A percentile compares a stretch with the other conserved stretches of the same genome.
Evolutionary conservation across 768 basidiomycete species (phyloP).

Genomic region (Leccinum pellstonianum): DNA sequence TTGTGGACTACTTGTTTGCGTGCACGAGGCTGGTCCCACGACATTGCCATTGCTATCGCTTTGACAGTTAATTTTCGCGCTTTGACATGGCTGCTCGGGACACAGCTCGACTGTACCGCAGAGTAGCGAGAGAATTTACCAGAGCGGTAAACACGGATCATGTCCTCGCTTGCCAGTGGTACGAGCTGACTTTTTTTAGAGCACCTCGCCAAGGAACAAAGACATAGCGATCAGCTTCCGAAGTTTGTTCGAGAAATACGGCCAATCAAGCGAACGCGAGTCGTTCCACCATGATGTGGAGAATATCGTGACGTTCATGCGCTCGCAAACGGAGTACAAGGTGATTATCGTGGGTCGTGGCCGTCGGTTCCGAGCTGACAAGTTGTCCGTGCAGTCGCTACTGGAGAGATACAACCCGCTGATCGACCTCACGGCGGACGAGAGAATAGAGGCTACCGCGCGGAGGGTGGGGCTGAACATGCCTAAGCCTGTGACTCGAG

Average conservation of each 20-base stretch:
- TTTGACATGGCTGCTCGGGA: slow-evolving; percentile 27
- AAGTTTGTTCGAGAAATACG: slow-evolving; percentile 44
- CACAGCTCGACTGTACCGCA: slow-evolving; percentile 27
- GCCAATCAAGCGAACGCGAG: slow-evolving; percentile 20
- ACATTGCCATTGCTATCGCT: slow-evolving; percentile 13
- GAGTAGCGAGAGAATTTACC: slow-evolving; percentile 30
- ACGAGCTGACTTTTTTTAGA: slow-evolving; percentile 29
- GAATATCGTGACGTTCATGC: slow-evolving; percentile 64
- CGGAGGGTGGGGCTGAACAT: slow-evolving; percentile 85
- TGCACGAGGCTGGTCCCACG: slow-evolving; percentile 14
- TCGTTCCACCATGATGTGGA: slow-evolving; percentile 49
- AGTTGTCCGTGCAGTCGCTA: slow-evolving; percentile 48
- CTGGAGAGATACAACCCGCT: slow-evolving; percentile 88
- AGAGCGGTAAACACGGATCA: slow-evolving; percentile 22
- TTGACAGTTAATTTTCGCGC: slow-evolving; percentile 17
- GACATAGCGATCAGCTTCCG: slow-evolving; percentile 54
- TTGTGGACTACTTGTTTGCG: background rate
- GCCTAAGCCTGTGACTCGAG: slow-evolving; percentile 66
- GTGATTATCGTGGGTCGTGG: slow-evolving; percentile 43
- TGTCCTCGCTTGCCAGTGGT: background rate
- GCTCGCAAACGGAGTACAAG: slow-evolving; percentile 74
- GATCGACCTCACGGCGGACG: slow-evolving; percentile 73
- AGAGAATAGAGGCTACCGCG: slow-evolving; percentile 82
- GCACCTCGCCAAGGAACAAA: slow-evolving; percentile 38
- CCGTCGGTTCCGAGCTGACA: slow-evolving; percentile 2